phyloP scores from a whole-genome alignment of 2,329 filamentous ascomycete species.

The Clarireedia homoeocarpa region DNA sequence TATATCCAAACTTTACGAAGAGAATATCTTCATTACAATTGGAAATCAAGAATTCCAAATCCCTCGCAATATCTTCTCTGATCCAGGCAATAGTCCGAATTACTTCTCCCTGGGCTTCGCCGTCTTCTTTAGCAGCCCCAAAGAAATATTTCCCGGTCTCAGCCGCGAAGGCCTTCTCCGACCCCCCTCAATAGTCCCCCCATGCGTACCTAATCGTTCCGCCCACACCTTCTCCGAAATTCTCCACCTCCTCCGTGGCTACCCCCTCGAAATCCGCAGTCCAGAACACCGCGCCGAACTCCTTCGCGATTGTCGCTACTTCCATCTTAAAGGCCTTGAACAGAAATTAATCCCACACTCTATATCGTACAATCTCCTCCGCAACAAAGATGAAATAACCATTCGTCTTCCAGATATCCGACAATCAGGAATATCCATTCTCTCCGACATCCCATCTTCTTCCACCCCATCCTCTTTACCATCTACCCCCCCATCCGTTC shows the following conservation, averaged over 20 bases:
- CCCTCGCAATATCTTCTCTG: slow-evolving; percentile 76
- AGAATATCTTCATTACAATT: slow-evolving; percentile 86
- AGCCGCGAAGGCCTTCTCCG: slow-evolving; percentile 71
- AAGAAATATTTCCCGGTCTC: slow-evolving; percentile 79
- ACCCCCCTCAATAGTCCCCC: slow-evolving; percentile 78
- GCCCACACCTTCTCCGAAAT: slow-evolving; percentile 81
- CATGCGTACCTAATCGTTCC: slow-evolving; percentile 70
- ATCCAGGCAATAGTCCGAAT: slow-evolving; percentile 86
- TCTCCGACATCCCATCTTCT: slow-evolving; percentile 35
- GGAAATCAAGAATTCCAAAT: slow-evolving; percentile 84
- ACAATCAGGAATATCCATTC: slow-evolving; percentile 71
- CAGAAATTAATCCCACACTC: slow-evolving; percentile 75
- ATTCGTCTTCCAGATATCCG: slow-evolving; percentile 81
- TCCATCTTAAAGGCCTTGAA: slow-evolving; percentile 85
- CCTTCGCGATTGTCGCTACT: slow-evolving; percentile 82
- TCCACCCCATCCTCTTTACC: slow-evolving; percentile 21
- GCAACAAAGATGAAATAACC: slow-evolving; percentile 64
- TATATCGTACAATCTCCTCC: slow-evolving; percentile 65
- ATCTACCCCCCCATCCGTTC: slow-evolving; percentile 13
- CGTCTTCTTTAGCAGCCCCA: slow-evolving; percentile 74
- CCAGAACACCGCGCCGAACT: slow-evolving; percentile 71
- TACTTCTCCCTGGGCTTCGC: slow-evolving; percentile 91
- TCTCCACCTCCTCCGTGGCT: slow-evolving; percentile 73
- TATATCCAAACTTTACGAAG: slow-evolving; percentile 84
- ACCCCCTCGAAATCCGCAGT: slow-evolving; percentile 67